Conservation (phyloP, 192 early-diverging fungal species). For the Backusella westeae region DNA sequence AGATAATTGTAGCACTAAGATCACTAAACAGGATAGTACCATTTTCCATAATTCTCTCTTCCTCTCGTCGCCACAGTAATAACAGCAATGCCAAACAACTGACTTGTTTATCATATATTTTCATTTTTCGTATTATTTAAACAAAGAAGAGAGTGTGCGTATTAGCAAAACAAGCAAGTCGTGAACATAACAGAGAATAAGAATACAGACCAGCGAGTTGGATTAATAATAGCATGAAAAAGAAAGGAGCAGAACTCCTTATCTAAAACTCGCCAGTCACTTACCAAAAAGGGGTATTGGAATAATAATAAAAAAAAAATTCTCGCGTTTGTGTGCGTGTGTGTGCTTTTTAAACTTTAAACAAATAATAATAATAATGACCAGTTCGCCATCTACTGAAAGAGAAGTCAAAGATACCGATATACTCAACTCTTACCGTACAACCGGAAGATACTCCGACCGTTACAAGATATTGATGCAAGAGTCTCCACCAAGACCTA, state of each 20-base stretch:
- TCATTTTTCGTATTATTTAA: background rate
- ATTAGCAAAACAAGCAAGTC: background rate
- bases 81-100: background rate
- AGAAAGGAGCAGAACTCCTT: constrained; percentile 1
- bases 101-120: background rate
- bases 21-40: background rate
- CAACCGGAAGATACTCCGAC: background rate
- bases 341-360: background rate
- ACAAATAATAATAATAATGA: background rate
- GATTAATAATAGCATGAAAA: background rate
- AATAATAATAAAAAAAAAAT: background rate
- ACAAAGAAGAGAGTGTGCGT: background rate
- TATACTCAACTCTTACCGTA: background rate
- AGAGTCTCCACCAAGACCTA: background rate
- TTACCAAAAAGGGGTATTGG: background rate
- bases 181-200: background rate
- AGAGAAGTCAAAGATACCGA: background rate
- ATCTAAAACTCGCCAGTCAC: background rate
- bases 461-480: background rate
- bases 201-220: background rate
- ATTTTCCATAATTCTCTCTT: background rate
- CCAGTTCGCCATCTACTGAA: background rate
- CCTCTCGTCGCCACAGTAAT: no score
- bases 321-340: background rate
- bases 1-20: background rate